Conservation (phyloP, 2,329 filamentous ascomycete genomes). For the Ciborinia camelliae region DNA sequence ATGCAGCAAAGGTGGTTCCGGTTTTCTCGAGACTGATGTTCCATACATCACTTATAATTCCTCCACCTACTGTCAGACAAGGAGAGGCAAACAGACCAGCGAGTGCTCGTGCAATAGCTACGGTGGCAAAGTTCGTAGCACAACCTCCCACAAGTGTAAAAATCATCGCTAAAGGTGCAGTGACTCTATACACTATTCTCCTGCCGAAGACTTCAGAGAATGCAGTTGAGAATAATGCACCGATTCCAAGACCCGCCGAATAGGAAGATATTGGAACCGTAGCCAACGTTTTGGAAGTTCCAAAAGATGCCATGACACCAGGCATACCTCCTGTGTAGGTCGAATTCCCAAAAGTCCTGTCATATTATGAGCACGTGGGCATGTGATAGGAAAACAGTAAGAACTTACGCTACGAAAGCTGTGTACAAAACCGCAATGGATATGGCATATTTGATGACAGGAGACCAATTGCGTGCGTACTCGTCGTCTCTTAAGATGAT, state of each 20-base stretch:
- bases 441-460: not conserved
- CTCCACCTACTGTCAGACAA: constrained; percentile 16
- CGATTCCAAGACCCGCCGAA: constrained; percentile 20
- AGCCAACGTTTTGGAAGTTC: constrained; percentile 13
- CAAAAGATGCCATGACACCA: constrained; percentile 7
- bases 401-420: constrained; percentile 13
- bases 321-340: constrained; percentile 20
- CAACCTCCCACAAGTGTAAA: constrained; percentile 20
- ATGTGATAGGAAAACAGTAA: too few species aligned
- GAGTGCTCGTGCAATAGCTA: constrained; percentile 17
- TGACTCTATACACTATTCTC: constrained; percentile 16
- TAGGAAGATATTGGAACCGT: constrained; percentile 21
- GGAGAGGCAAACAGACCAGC: constrained; percentile 20
- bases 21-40: constrained; percentile 20
- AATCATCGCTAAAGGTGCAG: constrained; percentile 17
- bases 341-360: constrained; percentile 19
- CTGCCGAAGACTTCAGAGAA: constrained; percentile 20
- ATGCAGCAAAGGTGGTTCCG: constrained; percentile 18
- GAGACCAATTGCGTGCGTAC: constrained; percentile 1
- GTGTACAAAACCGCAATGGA: constrained; percentile 8
- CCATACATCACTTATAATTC: constrained; percentile 23
- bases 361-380: constrained; percentile 2
- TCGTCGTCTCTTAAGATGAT: not conserved
- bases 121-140: constrained; percentile 5
- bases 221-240: constrained; percentile 19